These are phyloP conservation scores for Xylariaceae sp. DNA, from an alignment of 2,329 filamentous ascomycete genomes.

Conservation along the genomic window DNA sequence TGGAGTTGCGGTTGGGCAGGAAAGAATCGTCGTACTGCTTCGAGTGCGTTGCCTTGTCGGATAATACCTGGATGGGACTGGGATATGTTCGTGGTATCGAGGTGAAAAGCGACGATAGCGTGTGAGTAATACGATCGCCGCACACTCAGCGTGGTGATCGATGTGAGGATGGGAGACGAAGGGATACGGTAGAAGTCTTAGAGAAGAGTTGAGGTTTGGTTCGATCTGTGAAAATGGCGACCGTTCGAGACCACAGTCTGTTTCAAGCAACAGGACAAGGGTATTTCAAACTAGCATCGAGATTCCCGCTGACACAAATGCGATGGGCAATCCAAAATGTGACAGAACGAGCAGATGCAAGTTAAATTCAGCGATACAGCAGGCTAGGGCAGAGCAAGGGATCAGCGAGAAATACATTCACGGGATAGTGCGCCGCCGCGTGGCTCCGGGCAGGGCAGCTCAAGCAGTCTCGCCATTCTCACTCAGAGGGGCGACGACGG, in stretches of 20 bases:
- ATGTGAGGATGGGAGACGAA: too few relatives aligned
- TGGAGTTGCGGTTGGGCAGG: background rate
- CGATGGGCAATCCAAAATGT: background rate
- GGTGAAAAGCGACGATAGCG: background rate
- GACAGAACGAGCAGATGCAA: background rate
- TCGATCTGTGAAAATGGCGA: background rate
- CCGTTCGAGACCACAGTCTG: background rate
- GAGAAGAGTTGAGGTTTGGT: background rate
- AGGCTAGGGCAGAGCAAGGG: too few relatives aligned
- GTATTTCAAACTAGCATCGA: background rate
- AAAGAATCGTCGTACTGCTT: background rate
- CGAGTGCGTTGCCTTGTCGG: too few relatives aligned
- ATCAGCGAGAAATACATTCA: too few relatives aligned
- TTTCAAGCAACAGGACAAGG: background rate
- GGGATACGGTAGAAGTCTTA: background rate
- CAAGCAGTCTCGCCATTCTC: background rate
- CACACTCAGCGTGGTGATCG: too few relatives aligned
- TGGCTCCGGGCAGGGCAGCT: background rate
- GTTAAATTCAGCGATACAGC: background rate
- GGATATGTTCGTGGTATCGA: background rate
- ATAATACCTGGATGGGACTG: background rate
- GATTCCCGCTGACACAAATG: background rate
- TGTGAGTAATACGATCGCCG: too few relatives aligned
- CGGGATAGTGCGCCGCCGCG: background rate
- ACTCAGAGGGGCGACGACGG: background rate